Base-by-base conservation (phyloP, 192 early-diverging fungal genomes). In the Entomortierella chlamydospora region DNA sequence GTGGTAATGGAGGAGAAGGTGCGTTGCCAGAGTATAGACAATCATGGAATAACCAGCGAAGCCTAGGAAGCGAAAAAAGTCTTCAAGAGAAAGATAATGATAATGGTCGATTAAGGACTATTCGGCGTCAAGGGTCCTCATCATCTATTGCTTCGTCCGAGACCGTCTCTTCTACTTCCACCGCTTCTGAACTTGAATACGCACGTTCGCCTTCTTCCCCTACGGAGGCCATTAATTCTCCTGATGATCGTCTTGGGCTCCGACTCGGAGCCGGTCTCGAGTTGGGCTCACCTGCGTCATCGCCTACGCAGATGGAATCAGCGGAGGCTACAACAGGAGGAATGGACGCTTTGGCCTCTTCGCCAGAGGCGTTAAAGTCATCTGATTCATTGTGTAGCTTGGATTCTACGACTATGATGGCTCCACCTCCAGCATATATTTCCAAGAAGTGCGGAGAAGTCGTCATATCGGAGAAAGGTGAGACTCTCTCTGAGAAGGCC, bases 101-200 rank as follows among this genome's bases (percentile, higher is more conserved):
- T n/a, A n/a, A n/a, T n/a, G n/a, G n/a, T 2, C 57, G 49, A 42
- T 51, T 47, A 42, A 34, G 50, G 25, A 39, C 60, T 2, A 55
- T 71, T 13, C 69, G 62, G 43, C 58, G 60, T 12, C 69, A 56
- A 20, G 53, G n/a, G 10, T 71, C 69, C 4, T 17, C 42, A 3
- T 71, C 69, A 20, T 71, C 69, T 0, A 56, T 71, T 23, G 69
- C 60, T 1, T 71, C 69, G 2, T 71, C 69, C 23, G 69, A 63
- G 26, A 71, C 69, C 0, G 69, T 62, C 3, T 71, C 69, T 8
- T 71, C 69, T 2, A 45, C 69, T 6, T 62, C 69, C 3, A 71
- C 69, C 3, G 7, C 52, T 1, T 71, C 69, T 5, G 60, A 67
- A 23, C 1, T 47, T 1, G 20, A 54, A 26, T 45, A 7, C 5